These are phyloP conservation scores for Spizellomyces sp. DNA, from an alignment of 192 early-diverging fungal species.

Conservation along the genomic window DNA sequence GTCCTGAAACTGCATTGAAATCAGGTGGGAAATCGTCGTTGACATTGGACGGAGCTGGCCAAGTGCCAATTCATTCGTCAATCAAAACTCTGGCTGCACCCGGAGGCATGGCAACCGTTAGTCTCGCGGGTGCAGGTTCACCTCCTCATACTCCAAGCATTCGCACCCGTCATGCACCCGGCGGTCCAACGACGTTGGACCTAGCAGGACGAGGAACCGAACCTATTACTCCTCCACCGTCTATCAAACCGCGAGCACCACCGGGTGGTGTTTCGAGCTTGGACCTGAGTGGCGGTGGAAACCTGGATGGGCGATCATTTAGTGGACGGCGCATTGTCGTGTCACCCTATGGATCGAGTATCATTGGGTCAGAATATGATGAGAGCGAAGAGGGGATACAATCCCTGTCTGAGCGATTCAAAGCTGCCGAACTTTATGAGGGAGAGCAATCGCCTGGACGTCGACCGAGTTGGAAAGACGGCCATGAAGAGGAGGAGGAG, in stretches of 20 bases:
- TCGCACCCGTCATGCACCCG: background rate
- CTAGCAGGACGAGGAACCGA: conserved; percentile 3
- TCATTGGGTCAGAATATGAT: background rate
- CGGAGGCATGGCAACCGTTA: background rate
- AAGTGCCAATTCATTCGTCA: background rate
- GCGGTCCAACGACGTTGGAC: conserved; percentile 2
- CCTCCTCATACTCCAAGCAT: background rate
- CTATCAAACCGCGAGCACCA: background rate
- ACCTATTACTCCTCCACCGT: background rate
- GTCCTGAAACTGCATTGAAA: background rate
- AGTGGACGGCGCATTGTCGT: background rate
- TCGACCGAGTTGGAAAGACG: background rate
- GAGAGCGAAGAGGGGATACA: background rate
- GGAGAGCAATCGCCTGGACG: background rate
- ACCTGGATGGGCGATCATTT: background rate
- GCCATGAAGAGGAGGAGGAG: background rate
- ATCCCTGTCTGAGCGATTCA: background rate
- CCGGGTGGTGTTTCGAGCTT: background rate
- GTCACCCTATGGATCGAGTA: background rate
- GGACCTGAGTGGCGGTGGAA: background rate
- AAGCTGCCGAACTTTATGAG: background rate
- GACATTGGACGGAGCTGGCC: conserved; percentile 1
- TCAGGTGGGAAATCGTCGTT: background rate
- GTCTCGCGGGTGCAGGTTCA: background rate
- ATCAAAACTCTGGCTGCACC: background rate